Evolutionary conservation across 495 filamentous ascomycete species (phyloP), one percentile per base, ranked within the genome.

Genomic region (Cudoniella acicularis): DNA sequence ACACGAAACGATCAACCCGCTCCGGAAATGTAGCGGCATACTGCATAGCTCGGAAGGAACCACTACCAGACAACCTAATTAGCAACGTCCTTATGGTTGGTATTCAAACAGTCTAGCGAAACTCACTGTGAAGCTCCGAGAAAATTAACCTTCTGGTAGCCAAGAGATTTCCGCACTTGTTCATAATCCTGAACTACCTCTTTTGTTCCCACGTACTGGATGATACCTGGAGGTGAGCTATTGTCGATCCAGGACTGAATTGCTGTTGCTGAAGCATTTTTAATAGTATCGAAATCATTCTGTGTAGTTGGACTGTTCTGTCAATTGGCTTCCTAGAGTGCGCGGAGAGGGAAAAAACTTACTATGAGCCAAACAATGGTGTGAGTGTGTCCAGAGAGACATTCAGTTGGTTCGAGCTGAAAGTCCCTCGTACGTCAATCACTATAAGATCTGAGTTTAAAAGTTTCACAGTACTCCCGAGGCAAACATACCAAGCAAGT

Each of bases 211-310:
- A 52, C 49, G 26, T 52, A n/a, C 24, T 52, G 2, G 26, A 52
- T 36, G 11, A 52, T 52, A 2, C 49, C 49, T 17, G 25, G 23
- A 2, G 49, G 49, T 27, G 49, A 27, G 26, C 49, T 52, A 27
- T 27, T 30, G 24, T 52, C 25, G 6, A 52, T 36, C 49, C 49
- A 52, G n/a, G 49, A 30, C 17, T 52, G 49, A 16, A 52, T 52
- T 6, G 26, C 20, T 1, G 4, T 27, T 9, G 49, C 23, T 2
- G 49, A 52, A 2, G 23, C 21, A 13, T 17, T 27, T 36, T 52
- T 24, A 8, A 52, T 36, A 4, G 13, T 13, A 9, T 52, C 26
- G 26, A 17, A 52, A 3, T 27, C 49, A 36, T 2, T 52, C 26
- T 52, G 22, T 10, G 11, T 46, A 6, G 43, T 46, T 46, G 43